Evolutionary conservation across 2,329 filamentous ascomycete species (phyloP).

Genomic region (Trichoderma harzianum): DNA sequence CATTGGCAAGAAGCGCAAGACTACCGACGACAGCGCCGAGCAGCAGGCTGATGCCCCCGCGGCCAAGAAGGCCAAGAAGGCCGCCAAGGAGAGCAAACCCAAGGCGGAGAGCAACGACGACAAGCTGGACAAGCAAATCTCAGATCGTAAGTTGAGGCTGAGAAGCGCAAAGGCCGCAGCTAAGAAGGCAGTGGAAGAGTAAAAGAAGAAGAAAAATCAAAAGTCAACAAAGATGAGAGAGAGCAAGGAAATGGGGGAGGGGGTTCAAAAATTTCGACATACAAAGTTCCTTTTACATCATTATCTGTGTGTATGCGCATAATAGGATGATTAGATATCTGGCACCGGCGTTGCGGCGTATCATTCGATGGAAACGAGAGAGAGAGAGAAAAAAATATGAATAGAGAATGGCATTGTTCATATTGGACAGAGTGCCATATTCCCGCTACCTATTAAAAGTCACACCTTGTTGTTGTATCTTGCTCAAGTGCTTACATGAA

Average conservation of each 20-base stretch:
- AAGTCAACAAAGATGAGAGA: background rate
- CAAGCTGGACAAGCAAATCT: slow-evolving; percentile 56
- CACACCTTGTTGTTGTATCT: background rate
- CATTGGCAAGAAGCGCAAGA: slow-evolving; percentile 63
- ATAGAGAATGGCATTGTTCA: slow-evolving; percentile 14
- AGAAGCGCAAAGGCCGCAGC: slow-evolving; percentile 58
- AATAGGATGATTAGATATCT: slow-evolving; percentile 20
- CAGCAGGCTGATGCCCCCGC: slow-evolving; percentile 44
- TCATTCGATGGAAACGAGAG: slow-evolving; percentile 19
- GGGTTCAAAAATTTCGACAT: background rate
- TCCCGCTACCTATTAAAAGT: background rate
- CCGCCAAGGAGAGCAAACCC: slow-evolving; percentile 31
- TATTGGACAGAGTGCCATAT: background rate
- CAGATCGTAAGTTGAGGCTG: slow-evolving; percentile 55
- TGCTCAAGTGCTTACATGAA: background rate
- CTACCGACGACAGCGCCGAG: slow-evolving; percentile 37
- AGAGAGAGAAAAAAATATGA: slow-evolving; percentile 18
- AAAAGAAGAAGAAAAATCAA: background rate
- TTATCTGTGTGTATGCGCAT: slow-evolving; percentile 17
- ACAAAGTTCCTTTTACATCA: background rate
- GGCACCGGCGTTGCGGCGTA: slow-evolving; percentile 35
- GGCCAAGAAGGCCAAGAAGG: slow-evolving; percentile 36
- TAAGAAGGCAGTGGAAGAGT: slow-evolving; percentile 48
- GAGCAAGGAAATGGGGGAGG: background rate
- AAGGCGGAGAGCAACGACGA: slow-evolving; percentile 47